A percentile compares a stretch with the other conserved stretches of the same genome.
These are phyloP conservation scores for Hirsutella rhossiliensis DNA, from an alignment of 2,329 filamentous ascomycete genomes.

Conservation along the genomic window DNA sequence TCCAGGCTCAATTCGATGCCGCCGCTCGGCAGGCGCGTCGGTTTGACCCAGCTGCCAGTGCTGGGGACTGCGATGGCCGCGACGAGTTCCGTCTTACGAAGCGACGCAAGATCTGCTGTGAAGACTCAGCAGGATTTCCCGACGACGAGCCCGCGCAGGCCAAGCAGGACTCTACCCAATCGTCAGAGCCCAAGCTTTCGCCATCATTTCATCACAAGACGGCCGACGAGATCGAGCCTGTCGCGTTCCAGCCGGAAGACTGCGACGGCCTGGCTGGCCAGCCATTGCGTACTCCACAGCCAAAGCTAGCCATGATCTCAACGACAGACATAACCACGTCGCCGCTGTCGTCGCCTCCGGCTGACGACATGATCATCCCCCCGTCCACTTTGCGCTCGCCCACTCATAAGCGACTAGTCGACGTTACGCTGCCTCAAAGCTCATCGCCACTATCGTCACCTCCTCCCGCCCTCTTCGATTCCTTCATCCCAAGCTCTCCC, in stretches of 20 bases:
- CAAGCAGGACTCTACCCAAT: slow-evolving; percentile 1
- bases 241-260: background rate
- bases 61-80: slow-evolving; percentile 5
- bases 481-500: background rate
- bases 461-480: slow-evolving; percentile 37
- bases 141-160: slow-evolving; percentile 10
- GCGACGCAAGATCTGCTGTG: slow-evolving; percentile 19
- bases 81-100: slow-evolving; percentile 15
- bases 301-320: slow-evolving; percentile 3
- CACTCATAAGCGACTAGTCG: slow-evolving; percentile 10
- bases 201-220: background rate
- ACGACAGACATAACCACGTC: slow-evolving; percentile 11
- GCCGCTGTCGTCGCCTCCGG: slow-evolving; percentile 25
- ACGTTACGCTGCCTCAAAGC: slow-evolving; percentile 16
- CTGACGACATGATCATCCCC: slow-evolving; percentile 16
- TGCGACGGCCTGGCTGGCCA: background rate
- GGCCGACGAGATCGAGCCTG: background rate
- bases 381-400: slow-evolving; percentile 12
- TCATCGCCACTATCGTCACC: slow-evolving; percentile 48
- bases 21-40: slow-evolving; percentile 25
- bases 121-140: slow-evolving; percentile 6
- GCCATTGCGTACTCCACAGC: slow-evolving; percentile 6
- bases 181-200: background rate
- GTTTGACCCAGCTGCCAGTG: slow-evolving; percentile 12
- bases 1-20: slow-evolving; percentile 54